Evolutionary conservation across 441 rosid genomes (phyloP), one percentile per base, ranked within the genome.

Genomic region (Adansonia gregorii): DNA sequence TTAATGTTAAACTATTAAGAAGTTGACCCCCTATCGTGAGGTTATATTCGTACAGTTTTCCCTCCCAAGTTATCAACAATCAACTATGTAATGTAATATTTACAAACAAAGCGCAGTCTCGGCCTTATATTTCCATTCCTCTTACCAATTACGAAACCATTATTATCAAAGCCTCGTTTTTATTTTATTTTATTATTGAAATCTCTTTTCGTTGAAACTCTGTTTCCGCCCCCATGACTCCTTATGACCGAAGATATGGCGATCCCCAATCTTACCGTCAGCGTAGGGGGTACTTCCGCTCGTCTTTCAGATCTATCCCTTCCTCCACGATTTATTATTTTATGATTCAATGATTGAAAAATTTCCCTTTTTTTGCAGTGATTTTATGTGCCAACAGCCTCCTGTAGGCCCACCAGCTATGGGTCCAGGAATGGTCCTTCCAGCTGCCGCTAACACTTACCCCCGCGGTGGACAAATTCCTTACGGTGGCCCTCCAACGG

Each of bases 251-350:
- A 74, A 82, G 98, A 78, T 91, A 89, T 67, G 78, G 88, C 68
- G 99, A 94, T 74, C 98, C 97, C 0, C 83, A 85, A 73, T 96
- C 98, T 19, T 93, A 91, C 83, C 98, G 96, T 81, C 88, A 87
- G 61, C 94, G 97, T 35, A 86, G 97, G 76, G 89, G 97, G 98
- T 92, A 87, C 48, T 17, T 73, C 39, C 75, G 3, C 27, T 60
- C 67, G 10, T 0, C 20, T 2, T 8, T 10, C 59, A 27, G 31
- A 2, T 24, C 73, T 35, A 41, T 20, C 10, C 31, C 5, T 31
- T 11, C 49, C 19, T 2, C 41, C 5, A 15, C 10, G 27, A 9
- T 48, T 52, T 11, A n/a, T 24, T 59, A 6, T 15, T 55, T n/a
- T 49, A 6, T 12, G 0, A 49, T 75, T 14, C 14, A 19, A 54